Evolutionary conservation across 345 rosid species (phyloP).

Genomic region (Lepidium sativum): DNA sequence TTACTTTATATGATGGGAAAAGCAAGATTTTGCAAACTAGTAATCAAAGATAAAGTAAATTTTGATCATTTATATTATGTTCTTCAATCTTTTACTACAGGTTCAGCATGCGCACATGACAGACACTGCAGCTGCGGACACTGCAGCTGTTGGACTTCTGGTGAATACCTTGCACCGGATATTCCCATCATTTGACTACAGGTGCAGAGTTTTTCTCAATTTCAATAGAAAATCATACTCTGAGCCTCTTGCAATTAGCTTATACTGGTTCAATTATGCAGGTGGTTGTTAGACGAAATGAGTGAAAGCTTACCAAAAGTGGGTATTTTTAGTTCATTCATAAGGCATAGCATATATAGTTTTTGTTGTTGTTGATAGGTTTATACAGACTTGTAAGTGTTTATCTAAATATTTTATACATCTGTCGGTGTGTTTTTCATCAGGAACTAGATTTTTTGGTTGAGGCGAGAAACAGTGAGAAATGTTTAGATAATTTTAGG

Average conservation of each 20-base stretch:
- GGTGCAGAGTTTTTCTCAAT: conserved; percentile 33
- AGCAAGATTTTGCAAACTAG: not conserved
- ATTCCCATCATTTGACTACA: conserved; percentile 91
- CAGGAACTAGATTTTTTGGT: conserved; percentile 90
- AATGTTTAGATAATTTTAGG: conserved; percentile 77
- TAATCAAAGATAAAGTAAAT: not conserved
- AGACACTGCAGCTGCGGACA: conserved; percentile 87
- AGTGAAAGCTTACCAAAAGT: conserved; percentile 88
- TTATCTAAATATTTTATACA: not conserved
- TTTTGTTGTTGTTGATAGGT: not conserved
- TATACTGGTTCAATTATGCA: conserved; percentile 34
- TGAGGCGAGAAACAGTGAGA: conserved; percentile 89
- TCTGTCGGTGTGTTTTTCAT: conserved; percentile 1
- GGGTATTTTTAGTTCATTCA: conserved; percentile 27
- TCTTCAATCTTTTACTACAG: conserved; percentile 34
- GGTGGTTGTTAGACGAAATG: conserved; percentile 94
- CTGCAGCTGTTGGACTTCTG: conserved; percentile 64
- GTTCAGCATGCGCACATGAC: conserved; percentile 95
- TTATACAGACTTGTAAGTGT: not conserved
- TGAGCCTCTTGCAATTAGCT: conserved; percentile 1
- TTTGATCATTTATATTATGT: not conserved
- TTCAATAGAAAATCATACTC: not conserved
- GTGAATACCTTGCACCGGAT: conserved; percentile 75
- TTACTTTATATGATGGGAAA: not conserved
- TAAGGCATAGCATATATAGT: not conserved